Evolutionary conservation across 2,329 filamentous ascomycete genomes (phyloP).

Genomic region (Fusarium sp.): DNA sequence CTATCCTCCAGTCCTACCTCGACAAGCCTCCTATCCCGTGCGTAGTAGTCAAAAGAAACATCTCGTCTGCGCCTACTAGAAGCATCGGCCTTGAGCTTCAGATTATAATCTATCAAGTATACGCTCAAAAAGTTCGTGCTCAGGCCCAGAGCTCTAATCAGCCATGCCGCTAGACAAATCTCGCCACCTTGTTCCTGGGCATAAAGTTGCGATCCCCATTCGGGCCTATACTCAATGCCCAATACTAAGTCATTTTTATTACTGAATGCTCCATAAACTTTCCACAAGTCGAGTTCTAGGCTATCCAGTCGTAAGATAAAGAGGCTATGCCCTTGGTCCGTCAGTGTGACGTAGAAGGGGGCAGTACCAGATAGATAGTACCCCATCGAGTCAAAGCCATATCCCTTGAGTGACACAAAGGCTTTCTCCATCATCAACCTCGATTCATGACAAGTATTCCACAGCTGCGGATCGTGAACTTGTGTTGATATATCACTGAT

Average conservation of each 20-base stretch:
- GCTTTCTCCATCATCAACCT: background rate
- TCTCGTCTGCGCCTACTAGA: accelerated
- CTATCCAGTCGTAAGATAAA: background rate
- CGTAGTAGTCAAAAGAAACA: no score
- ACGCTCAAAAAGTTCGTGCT: no score
- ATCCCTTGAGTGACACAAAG: accelerated
- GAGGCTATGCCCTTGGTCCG: accelerated
- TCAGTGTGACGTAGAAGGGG: background rate
- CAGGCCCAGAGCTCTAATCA: no score
- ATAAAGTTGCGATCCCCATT: background rate
- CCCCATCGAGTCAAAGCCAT: accelerated
- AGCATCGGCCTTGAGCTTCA: background rate
- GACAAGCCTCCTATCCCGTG: background rate
- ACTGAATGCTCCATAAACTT: background rate
- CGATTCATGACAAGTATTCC: background rate
- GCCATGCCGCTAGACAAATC: accelerated
- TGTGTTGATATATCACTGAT: background rate
- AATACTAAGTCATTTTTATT: background rate
- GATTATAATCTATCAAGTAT: background rate
- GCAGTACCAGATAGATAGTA: background rate
- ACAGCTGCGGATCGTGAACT: accelerated
- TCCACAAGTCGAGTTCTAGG: accelerated
- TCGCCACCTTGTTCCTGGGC: background rate
- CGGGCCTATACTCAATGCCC: background rate
- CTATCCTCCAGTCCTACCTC: no score